Evolutionary conservation across 768 basidiomycete species (phyloP), one percentile per base, ranked within the genome.

Genomic region (Phylloporus sp.): DNA sequence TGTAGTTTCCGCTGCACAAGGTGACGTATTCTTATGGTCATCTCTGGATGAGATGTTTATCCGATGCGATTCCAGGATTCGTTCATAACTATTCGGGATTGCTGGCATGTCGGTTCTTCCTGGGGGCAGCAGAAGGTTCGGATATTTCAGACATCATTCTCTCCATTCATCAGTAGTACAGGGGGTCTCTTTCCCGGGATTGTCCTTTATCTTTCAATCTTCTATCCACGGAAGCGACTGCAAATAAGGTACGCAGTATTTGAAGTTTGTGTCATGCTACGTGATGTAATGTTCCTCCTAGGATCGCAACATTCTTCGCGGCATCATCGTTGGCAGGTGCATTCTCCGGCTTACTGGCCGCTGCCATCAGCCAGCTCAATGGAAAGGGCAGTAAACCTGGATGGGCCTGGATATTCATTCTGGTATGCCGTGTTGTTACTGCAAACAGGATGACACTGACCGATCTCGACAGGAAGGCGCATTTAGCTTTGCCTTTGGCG

Each of bases 271-370:
- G 36, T 32, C 37, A 40, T 48, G 3, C 5, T 40, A 38, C 54
- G 20, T 10, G 14, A 9, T 48, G 24, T 52, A 22, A 51, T 6
- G 2, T n/a, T 13, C 49, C n/a, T 15, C 15, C 15, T 15, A 73
- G 72, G 11, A 56, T 71, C 34, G 68, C 72, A 0, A 34, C 57
- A 1, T 71, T 73, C 53, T 68, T 65, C 41, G 62, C 67, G 0
- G 55, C 69, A 3, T 72, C 79, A 3, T 79, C 79, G 17, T 65
- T 80, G 3, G 73, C 81, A 0, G 76, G 78, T 1, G 75, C 79
- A 1, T 82, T 83, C 55, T 82, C 80, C 5, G 83, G 84, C 28
- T 65, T 86, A 6, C 70, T 86, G 5, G 82, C 83, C 0, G 69
- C 78, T 36, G 80, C 71, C 1, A 82, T 86, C 41, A 56, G 70